Base-by-base conservation (phyloP, 1,139 yeast genomes). In the Eremothecium coryli region DNA sequence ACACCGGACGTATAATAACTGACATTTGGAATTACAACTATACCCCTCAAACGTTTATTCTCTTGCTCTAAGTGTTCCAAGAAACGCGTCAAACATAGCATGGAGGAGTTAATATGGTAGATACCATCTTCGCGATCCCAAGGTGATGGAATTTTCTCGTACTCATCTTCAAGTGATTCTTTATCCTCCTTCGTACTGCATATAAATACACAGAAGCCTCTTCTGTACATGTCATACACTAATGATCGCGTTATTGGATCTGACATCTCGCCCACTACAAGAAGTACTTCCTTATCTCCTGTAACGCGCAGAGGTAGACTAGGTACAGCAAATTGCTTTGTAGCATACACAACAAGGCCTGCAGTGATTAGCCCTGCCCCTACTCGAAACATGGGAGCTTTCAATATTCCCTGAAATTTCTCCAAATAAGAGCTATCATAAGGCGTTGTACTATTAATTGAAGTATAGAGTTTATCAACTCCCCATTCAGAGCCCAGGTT, bases 221-320 rank as follows among this genome's bases (percentile, higher is more conserved):
- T 50, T 32, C 55, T 46, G 36, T 55, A 53, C 18, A 57, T 41
- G 38, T 57, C 61, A 47, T 53, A 48, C 3, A 54, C 60, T 32
- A 55, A 57, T 7, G 51, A 45, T 31, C 60, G 46, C 4, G 56
- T 45, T 6, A 57, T 49, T 3, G 61, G 61, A 39, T 57, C 61
- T 15, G 48, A 49, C 48, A 52, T 50, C 35, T 55, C 54, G 1
- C 61, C 61, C 7, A 57, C 39, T 3, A 57, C 44, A 27, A 57
- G 38, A 3, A 54, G 48, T 31, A 50, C 46, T 26, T 44, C 39
- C 4, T 43, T 34, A 28, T 50, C 50, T 18, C 40, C 37, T 22
- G 45, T 41, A 23, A 53, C 27, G 29, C 44, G 48, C 13, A 38
- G 35, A 7, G 56, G 50, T n/a, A 45, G 22, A 20, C 23, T 13